Conservation (phyloP, 179 eudicot genomes). For the Vitellaria paradoxa region DNA sequence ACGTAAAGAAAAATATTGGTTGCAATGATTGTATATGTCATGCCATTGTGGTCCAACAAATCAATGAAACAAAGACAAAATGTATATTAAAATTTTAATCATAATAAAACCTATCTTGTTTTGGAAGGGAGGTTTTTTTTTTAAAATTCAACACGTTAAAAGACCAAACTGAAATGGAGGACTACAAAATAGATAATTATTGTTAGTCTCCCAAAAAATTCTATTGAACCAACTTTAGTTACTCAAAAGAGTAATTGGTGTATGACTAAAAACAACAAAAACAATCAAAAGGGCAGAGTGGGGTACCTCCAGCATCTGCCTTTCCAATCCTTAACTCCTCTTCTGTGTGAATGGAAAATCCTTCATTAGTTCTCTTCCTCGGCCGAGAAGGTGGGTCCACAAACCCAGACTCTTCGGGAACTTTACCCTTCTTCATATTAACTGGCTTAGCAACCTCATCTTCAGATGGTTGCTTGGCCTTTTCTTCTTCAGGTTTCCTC, state of each 20-base stretch:
- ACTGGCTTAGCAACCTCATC: conserved; percentile 15
- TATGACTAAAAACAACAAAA: conserved; percentile 63
- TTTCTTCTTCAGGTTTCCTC: conserved; percentile 33
- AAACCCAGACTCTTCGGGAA: conserved; percentile 12
- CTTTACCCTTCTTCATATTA: conserved; percentile 21
- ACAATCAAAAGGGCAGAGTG: conserved; percentile 72
- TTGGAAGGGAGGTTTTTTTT: too few species aligned
- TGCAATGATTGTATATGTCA: too few species aligned
- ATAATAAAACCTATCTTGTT: too few species aligned
- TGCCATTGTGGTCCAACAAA: too few species aligned
- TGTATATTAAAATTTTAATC: too few species aligned
- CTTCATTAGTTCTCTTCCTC: conserved; percentile 59
- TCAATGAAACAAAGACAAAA: too few species aligned
- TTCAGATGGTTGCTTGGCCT: conserved; percentile 13
- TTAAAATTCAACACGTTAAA: too few species aligned
- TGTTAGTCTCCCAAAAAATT: too few species aligned
- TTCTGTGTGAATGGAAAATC: conserved; percentile 46
- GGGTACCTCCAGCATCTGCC: conserved; percentile 58
- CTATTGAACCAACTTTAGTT: neutral
- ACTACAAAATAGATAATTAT: neutral
- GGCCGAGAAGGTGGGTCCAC: conserved; percentile 22
- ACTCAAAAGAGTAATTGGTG: neutral
- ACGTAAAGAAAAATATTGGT: too few species aligned
- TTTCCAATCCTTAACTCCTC: conserved; percentile 62
- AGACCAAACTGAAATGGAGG: neutral